These are phyloP conservation scores for Tremellales sp. DNA, from an alignment of 1,284 basidiomycete genomes.

Conservation along the genomic window DNA sequence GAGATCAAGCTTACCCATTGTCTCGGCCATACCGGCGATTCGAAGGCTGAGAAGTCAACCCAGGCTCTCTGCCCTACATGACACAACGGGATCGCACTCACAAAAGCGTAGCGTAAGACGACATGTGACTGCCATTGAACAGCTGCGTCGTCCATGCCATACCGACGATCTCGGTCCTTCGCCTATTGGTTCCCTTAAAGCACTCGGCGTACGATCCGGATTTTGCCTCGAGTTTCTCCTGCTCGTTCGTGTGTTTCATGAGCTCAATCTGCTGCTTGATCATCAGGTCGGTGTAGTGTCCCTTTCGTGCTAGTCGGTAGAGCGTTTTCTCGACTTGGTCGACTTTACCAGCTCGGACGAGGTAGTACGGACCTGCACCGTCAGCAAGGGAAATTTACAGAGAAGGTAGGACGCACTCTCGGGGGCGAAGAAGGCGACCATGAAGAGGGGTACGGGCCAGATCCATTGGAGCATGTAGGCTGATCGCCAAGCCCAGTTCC, in stretches of 20 bases:
- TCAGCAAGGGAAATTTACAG: slow-evolving; percentile 10
- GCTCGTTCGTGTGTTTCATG: slow-evolving; percentile 42
- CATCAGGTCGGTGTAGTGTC: slow-evolving; percentile 11
- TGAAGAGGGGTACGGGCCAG: background rate
- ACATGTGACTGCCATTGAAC: background rate
- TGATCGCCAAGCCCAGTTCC: slow-evolving; percentile 10
- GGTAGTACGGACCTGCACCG: slow-evolving; percentile 10
- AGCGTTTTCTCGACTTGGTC: slow-evolving; percentile 15
- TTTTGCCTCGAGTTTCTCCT: slow-evolving; percentile 34
- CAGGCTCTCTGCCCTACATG: background rate
- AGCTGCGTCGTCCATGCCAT: slow-evolving; percentile 39
- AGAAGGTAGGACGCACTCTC: slow-evolving; percentile 15
- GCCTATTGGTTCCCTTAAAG: slow-evolving; percentile 47
- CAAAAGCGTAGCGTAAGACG: slow-evolving; percentile 13
- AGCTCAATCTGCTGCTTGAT: slow-evolving; percentile 23
- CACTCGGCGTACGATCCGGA: slow-evolving; percentile 49
- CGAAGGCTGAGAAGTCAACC: background rate
- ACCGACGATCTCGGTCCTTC: slow-evolving; percentile 46
- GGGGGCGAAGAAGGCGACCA: background rate
- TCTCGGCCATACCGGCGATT: background rate
- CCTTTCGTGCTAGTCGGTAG: slow-evolving; percentile 10
- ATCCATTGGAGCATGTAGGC: slow-evolving; percentile 38
- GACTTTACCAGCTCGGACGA: slow-evolving; percentile 10
- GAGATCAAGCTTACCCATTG: no score
- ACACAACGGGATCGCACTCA: no score